Evolutionary conservation across 2,329 filamentous ascomycete genomes (phyloP).

Genomic region (Pseudocercospora macadamiae): DNA sequence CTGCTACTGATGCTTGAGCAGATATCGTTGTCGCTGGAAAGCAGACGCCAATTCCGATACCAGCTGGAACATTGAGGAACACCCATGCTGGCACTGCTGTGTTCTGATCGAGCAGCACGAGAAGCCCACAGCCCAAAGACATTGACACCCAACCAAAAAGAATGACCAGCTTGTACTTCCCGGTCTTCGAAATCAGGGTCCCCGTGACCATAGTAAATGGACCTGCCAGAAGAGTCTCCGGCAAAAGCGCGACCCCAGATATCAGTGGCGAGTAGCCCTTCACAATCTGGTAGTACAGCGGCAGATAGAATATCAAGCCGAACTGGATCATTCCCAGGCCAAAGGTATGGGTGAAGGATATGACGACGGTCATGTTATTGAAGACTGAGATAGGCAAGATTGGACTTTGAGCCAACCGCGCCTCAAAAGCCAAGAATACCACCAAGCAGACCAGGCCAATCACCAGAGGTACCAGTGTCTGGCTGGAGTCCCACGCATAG

Average conservation of each 20-base stretch:
- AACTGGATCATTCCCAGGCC: slow-evolving; percentile 38
- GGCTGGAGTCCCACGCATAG: slow-evolving; percentile 66
- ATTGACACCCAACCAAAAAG: slow-evolving; percentile 65
- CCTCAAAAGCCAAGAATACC: slow-evolving; percentile 60
- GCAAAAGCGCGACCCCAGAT: slow-evolving; percentile 45
- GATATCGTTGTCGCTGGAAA: slow-evolving; percentile 65
- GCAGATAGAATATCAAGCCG: slow-evolving; percentile 38
- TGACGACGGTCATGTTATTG: slow-evolving; percentile 46
- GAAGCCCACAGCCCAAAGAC: slow-evolving; percentile 60
- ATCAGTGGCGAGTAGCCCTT: slow-evolving; percentile 40
- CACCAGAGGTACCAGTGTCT: slow-evolving; percentile 63
- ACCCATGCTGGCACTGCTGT: slow-evolving; percentile 61
- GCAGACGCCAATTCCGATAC: slow-evolving; percentile 65
- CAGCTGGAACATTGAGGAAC: slow-evolving; percentile 63
- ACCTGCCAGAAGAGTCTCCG: slow-evolving; percentile 32
- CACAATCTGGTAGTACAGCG: slow-evolving; percentile 49
- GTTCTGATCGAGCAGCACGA: slow-evolving; percentile 54
- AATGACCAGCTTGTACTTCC: slow-evolving; percentile 63
- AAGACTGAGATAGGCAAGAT: slow-evolving; percentile 52
- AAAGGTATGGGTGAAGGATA: slow-evolving; percentile 40
- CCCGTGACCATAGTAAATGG: slow-evolving; percentile 60
- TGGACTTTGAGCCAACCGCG: slow-evolving; percentile 49
- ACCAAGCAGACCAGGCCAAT: slow-evolving; percentile 57
- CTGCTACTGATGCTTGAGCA: slow-evolving; percentile 63
- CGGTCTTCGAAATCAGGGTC: slow-evolving; percentile 58